Evolutionary conservation across 352 stramenopile genomes (phyloP), one percentile per base, ranked within the genome.

Genomic region (Elongisporangium prolatum): DNA sequence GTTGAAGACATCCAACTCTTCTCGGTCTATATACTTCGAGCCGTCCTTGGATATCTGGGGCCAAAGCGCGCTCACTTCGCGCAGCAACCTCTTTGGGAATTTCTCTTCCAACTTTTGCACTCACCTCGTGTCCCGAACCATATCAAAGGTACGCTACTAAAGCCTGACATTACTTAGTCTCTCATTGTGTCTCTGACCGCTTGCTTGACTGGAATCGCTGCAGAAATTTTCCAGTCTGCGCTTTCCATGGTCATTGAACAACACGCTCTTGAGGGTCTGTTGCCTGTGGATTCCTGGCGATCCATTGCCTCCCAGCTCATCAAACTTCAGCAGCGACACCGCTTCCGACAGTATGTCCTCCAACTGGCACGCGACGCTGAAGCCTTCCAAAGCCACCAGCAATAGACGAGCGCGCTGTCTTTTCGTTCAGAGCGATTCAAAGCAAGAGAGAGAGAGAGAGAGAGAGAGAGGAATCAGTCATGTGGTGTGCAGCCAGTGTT

Each of bases 41-140:
- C 71, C n/a, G 61, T 77, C 18, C 38, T 91, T 18, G 60, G 63
- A 13, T 89, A 80, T 55, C 65, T 91, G 52, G 74, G 65, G 2
- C 64, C 75, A 0, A 80, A 76, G 57, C 60, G 78, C 28, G 57
- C 56, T 48, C 61, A 78, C 55, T 88, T 88, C 64, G 69, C 73
- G 9, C 69, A 67, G 13, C 77, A 77, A 9, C 84, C 71, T 40
- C 3, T 91, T 0, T 89, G 75, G 77, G 71, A 88, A 52, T 89
- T 91, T 57, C 60, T 91, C 24, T 89, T 85, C 59, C 74, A 89
- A 40, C 71, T 86, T n/a, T 56, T 91, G 9, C 79, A 91, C 59
- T 76, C 77, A 9, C 75, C 77, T 17, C 77, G 84, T 38, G 65
- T 88, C n/a, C 52, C 75, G 13, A 48, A 52, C 4, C 55, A 70